Percentiles rank a stretch among this genome's conserved stretches.
Conservation (phyloP, 768 basidiomycete species). For the Tubosaeta brunneosetosa region DNA sequence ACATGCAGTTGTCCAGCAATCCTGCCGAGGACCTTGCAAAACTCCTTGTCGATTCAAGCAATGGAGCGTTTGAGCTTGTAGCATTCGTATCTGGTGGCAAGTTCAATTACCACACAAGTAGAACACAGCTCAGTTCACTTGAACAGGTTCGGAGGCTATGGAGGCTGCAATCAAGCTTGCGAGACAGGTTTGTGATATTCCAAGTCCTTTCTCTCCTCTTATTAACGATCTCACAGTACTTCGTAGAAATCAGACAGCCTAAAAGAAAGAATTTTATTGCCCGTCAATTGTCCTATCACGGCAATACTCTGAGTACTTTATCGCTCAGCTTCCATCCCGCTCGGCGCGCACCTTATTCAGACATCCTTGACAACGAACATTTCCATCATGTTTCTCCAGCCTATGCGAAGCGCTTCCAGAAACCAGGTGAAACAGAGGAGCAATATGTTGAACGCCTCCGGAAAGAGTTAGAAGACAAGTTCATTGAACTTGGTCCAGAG, state of each 20-base stretch:
- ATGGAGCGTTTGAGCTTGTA: constrained; percentile 68
- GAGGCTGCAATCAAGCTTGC: constrained; percentile 81
- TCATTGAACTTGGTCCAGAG: constrained; percentile 73
- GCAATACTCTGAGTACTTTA: constrained; percentile 72
- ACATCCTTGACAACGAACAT: constrained; percentile 55
- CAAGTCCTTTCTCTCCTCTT: background rate
- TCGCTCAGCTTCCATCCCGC: constrained; percentile 62
- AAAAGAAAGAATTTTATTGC: constrained; percentile 77
- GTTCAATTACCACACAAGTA: constrained; percentile 5
- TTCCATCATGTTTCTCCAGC: constrained; percentile 90
- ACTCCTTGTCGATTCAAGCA: constrained; percentile 55
- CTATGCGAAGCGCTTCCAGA: constrained; percentile 76
- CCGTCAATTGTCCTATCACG: constrained; percentile 76
- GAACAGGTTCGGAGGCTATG: constrained; percentile 81
- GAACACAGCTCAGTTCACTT: background rate
- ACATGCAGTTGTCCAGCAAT: constrained; percentile 75
- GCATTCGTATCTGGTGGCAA: constrained; percentile 75
- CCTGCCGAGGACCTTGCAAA: constrained; percentile 80
- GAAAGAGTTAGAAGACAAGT: constrained; percentile 82
- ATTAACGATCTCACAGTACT: constrained; percentile 47
- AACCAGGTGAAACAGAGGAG: constrained; percentile 63
- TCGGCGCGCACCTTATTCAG: constrained; percentile 65
- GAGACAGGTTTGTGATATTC: constrained; percentile 51
- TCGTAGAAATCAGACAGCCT: constrained; percentile 61
- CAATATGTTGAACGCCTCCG: constrained; percentile 75